Evolutionary conservation across 2,329 filamentous ascomycete genomes (phyloP), one percentile per base, ranked within the genome.

Genomic region (Exophiala bonariae): DNA sequence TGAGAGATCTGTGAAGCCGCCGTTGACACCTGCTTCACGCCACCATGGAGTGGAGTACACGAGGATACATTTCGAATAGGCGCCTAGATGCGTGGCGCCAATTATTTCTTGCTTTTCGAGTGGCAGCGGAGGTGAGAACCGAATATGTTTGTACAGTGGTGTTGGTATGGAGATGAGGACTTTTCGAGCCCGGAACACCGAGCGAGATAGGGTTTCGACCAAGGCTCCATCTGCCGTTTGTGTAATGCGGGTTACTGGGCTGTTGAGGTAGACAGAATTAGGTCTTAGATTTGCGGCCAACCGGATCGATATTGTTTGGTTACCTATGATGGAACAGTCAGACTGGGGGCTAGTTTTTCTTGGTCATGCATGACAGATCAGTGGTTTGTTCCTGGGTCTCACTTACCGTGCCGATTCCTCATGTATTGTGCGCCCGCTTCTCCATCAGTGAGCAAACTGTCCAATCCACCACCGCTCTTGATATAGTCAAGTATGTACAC

Each of bases 1-100:
- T 9, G n/a, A 20, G 2, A 35, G 28, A 19, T 31, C 14, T 7
- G 59, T 56, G 36, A 72, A 72, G 0, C 69, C 72, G 33, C 71
- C 66, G 1, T 64, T 61, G 1, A 75, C 62, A 1, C 49, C 56
- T 4, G 23, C 26, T 1, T 52, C 40, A 14, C 43, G 45, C 62
- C 59, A 61, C 56, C 57, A 79, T 0, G 23, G 23, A 6, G 23
- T 6, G 11, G 6, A 6, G 23, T 26, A 26, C 23, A 26, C 23
- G 6, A 26, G 23, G 23, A 26, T 26, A 11, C 23, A 26, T 26
- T 26, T 26, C 23, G 23, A 26, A 11, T 26, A 26, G 6, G 23
- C 23, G 23, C 23, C 23, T 26, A 26, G 23, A 11, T 26, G 23
- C 11, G 23, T 26, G 6, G 23, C 6, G 6, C 23, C 23, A 11